Base-by-base conservation (phyloP, 2,329 filamentous ascomycete species). In the Clonostachys solani region DNA sequence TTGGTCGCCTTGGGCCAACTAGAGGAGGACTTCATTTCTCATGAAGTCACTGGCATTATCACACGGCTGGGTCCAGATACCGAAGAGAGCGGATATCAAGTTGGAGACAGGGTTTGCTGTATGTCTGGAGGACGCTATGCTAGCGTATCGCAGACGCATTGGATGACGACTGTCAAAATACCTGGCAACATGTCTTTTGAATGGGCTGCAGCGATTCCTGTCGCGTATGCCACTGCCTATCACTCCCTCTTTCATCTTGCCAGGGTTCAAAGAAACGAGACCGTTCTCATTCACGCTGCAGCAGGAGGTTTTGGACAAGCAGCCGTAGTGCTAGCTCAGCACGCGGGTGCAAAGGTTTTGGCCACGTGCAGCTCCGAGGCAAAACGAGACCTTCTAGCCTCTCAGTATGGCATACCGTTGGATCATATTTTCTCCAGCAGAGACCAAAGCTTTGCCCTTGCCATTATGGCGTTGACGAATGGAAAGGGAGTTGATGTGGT, bases 401-500 rank as follows among this genome's bases (percentile, higher is more conserved):
- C 61, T 0, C 55, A 54, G 10, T 74, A 67, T 45, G 61, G 60
- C 3, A 61, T 77, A 5, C 58, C 65, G 0, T 57, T 62, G 5
- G 56, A 61, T 38, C 58, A 47, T 33, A 58, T 63, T 33, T 61
- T 64, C 44, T 60, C 56, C 45, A 58, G 53, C 35, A 49, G 59
- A 33, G 55, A 60, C 33, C 35, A 49, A 5, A 50, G 49, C 15
- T 64, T 65, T 17, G 54, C 17, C 53, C 52, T n/a, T 2, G 49
- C 38, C 23, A 44, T 51, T 17, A 36, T 43, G n/a, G 18, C 18
- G 5, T 17, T 45, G 2, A 71, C 67, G 1, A 48, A 50, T 1
- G 78, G 77, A 13, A 63, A 56, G 5, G 87, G 87, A 12, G 85
- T 86, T 2, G 87, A 92, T 63, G 81, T 83, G 1, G 84, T 87